These are phyloP conservation scores for Lactarius pseudohatsudake DNA, from an alignment of 768 basidiomycete genomes.

Conservation along the genomic window DNA sequence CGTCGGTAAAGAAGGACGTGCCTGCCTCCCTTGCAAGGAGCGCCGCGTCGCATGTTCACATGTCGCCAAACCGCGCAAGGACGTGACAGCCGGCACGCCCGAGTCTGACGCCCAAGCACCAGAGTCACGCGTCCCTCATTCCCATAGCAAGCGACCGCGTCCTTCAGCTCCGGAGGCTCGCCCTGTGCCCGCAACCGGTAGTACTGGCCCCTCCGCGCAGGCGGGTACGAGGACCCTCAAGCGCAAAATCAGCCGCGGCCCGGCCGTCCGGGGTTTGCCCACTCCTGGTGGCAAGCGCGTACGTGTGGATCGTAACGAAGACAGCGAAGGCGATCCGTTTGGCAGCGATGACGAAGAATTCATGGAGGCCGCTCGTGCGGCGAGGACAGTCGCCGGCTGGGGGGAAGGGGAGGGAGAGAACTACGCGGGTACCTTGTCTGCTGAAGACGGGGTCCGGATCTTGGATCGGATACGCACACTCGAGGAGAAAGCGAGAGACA, in stretches of 20 bases:
- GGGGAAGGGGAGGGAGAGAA: slow-evolving; percentile 17
- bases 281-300: slow-evolving; percentile 13
- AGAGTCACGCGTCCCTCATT: slow-evolving; percentile 8
- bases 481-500: slow-evolving; percentile 27
- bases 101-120: slow-evolving; percentile 22
- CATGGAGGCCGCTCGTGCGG: slow-evolving; percentile 26
- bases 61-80: slow-evolving; percentile 27
- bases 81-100: slow-evolving; percentile 18
- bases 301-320: slow-evolving; percentile 22
- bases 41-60: slow-evolving; percentile 28
- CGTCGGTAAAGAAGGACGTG: slow-evolving; percentile 25
- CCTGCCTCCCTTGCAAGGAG: slow-evolving; percentile 28
- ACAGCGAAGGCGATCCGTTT: slow-evolving; percentile 26
- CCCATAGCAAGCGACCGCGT: slow-evolving; percentile 18
- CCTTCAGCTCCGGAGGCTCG: slow-evolving; percentile 9
- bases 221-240: slow-evolving; percentile 19
- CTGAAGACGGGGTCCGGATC: slow-evolving; percentile 21
- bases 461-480: slow-evolving; percentile 24
- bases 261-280: slow-evolving; percentile 11
- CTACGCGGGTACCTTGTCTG: slow-evolving; percentile 15
- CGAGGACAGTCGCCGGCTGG: slow-evolving; percentile 15
- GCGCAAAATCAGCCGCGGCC: slow-evolving; percentile 23
- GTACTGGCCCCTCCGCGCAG: slow-evolving; percentile 20
- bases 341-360: slow-evolving; percentile 26
- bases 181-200: neutral